Evolutionary conservation across 768 basidiomycete genomes (phyloP).

Genomic region (Kwoniella botswanensis): DNA sequence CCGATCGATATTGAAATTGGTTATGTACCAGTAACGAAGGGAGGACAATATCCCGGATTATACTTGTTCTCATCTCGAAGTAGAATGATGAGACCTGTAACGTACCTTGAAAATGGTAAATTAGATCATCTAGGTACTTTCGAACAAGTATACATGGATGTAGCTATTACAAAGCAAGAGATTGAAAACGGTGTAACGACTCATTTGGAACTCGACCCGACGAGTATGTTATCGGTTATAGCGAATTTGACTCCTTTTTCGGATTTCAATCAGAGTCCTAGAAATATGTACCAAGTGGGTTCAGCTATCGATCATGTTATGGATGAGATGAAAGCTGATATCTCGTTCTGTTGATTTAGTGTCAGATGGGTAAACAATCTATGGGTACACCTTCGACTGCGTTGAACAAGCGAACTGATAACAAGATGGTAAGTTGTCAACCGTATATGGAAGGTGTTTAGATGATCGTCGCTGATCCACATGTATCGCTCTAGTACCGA

Average conservation of each 20-base stretch:
- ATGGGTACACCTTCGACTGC: conserved; percentile 99
- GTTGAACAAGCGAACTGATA: conserved; percentile 89
- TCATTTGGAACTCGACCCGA: conserved; percentile 92
- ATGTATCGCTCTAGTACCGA: conserved; percentile 64
- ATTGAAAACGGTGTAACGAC: conserved; percentile 75
- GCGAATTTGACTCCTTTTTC: conserved; percentile 99
- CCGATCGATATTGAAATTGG: conserved; percentile 96
- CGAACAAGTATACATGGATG: conserved; percentile 99
- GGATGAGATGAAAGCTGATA: conserved; percentile 16
- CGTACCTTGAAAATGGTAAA: conserved; percentile 80
- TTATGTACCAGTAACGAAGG: conserved; percentile 80
- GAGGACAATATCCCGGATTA: conserved; percentile 95
- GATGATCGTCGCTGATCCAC: not conserved
- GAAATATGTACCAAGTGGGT: conserved; percentile 60
- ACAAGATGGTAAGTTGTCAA: conserved; percentile 69
- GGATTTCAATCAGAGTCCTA: conserved; percentile 91
- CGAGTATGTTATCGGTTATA: conserved; percentile 93
- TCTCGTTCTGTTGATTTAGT: conserved; percentile 62
- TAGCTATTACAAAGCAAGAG: conserved; percentile 87
- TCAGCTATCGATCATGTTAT: not conserved
- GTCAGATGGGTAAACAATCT: conserved; percentile 99
- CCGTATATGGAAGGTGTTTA: not conserved
- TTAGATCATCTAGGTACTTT: conserved; percentile 93
- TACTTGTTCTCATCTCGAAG: conserved; percentile 85
- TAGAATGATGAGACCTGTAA: conserved; percentile 98